Conservation (phyloP, 495 filamentous ascomycete genomes). For the Trichoderma gamsii region DNA sequence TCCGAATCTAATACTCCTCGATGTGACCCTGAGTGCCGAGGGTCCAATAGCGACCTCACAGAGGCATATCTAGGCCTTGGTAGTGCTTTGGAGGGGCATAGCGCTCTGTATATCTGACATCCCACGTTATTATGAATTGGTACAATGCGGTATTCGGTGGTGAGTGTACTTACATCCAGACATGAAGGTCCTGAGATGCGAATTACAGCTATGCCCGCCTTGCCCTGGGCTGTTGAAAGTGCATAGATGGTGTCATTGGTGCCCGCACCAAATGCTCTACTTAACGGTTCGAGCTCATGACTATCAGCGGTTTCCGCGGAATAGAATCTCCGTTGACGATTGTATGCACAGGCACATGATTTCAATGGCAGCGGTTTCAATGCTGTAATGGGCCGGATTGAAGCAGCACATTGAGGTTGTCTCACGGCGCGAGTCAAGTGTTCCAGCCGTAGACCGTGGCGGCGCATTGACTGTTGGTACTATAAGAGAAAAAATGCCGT, state of each 20-base stretch:
- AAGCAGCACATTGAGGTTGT: background rate
- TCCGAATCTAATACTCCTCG: constrained; percentile 65
- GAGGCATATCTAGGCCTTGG: constrained; percentile 72
- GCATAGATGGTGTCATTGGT: constrained; percentile 74
- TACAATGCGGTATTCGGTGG: background rate
- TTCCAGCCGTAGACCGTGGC: constrained; percentile 3
- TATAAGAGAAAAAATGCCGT: background rate
- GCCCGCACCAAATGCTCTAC: background rate
- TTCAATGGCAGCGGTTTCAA: background rate
- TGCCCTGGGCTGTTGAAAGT: constrained; percentile 78
- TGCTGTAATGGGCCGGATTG: background rate
- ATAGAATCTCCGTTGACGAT: background rate
- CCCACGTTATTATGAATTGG: constrained; percentile 16
- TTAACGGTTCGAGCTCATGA: background rate
- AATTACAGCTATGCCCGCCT: constrained; percentile 86
- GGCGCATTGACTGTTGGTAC: background rate
- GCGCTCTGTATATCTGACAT: constrained; percentile 61
- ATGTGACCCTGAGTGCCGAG: constrained; percentile 17
- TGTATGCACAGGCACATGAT: background rate
- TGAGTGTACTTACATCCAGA: constrained; percentile 48
- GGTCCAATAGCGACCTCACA: constrained; percentile 66
- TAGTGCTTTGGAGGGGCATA: constrained; percentile 60
- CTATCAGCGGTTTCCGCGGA: background rate
- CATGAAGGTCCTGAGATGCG: constrained; percentile 78
- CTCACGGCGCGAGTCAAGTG: constrained; percentile 1